phyloP scores from a whole-genome alignment of 140 eudicot genomes.

The Stevia rebaudiana region DNA sequence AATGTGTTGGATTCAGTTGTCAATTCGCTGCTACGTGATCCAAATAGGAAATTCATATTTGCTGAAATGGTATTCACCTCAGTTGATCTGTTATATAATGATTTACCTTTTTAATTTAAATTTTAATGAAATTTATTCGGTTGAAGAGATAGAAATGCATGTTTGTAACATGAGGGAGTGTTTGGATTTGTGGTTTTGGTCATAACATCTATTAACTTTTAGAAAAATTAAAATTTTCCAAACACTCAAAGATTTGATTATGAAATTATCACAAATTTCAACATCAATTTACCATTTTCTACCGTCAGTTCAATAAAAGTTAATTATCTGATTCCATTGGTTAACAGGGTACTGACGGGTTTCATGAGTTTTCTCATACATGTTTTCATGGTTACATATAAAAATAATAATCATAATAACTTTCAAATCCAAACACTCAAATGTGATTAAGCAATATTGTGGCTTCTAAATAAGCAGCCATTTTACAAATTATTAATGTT shows the following conservation, averaged over 20 bases:
- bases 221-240: background rate
- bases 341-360: too few species aligned
- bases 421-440: background rate
- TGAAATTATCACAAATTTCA: background rate
- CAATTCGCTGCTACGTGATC: constrained; percentile 60
- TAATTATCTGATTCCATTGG: background rate
- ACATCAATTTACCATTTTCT: background rate
- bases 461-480: background rate
- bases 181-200: constrained; percentile 10
- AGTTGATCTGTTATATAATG: background rate
- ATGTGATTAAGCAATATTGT: too few species aligned
- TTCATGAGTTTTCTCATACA: too few species aligned
- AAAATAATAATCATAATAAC: background rate
- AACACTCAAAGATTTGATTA: background rate
- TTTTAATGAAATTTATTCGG: background rate
- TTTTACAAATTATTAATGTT: background rate
- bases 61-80: constrained; percentile 72
- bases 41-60: constrained; percentile 79
- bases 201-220: background rate
- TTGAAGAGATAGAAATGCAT: constrained; percentile 4
- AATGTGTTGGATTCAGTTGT: constrained; percentile 80
- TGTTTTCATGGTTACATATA: too few species aligned
- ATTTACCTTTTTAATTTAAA: background rate
- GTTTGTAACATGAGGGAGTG: background rate
- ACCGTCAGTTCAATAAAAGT: background rate